Percentiles rank a stretch among this genome's conserved stretches.
Evolutionary conservation across 345 rosid species (phyloP).

Genomic region (Theobroma cacao): DNA sequence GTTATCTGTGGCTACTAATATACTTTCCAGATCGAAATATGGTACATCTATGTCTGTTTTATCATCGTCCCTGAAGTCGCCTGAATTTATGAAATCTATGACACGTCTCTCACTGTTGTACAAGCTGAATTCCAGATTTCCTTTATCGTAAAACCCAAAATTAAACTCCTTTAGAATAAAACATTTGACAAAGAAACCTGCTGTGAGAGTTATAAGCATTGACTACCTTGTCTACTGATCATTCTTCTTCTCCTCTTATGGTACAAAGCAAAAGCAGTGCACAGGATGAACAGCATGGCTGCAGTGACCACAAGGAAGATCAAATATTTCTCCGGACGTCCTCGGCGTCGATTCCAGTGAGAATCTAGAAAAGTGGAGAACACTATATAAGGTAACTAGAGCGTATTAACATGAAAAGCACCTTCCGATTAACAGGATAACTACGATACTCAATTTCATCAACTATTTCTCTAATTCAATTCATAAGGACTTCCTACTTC

Average conservation of each 20-base stretch:
- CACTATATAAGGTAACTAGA: background rate
- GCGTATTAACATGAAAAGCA: background rate
- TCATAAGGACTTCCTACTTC: background rate
- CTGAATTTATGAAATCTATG: slow-evolving; percentile 27
- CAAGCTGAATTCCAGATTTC: slow-evolving; percentile 17
- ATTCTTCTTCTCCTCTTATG: background rate
- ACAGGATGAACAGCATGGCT: background rate
- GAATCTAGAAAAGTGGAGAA: background rate
- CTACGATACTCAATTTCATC: background rate
- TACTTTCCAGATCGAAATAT: slow-evolving; percentile 33
- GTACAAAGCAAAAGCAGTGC: background rate
- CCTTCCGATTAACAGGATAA: background rate
- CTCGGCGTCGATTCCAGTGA: background rate
- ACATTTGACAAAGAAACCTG: background rate
- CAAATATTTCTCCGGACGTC: background rate
- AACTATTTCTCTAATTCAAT: background rate
- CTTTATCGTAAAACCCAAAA: background rate
- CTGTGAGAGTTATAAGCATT: background rate
- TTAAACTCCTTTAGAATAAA: background rate
- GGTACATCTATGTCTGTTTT: slow-evolving; percentile 45
- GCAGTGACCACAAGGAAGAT: background rate
- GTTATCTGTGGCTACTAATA: slow-evolving; percentile 45
- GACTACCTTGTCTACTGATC: slow-evolving; percentile 1
- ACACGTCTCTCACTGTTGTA: slow-evolving; percentile 29
- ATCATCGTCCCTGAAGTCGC: slow-evolving; percentile 31